Base-by-base conservation (phyloP, 352 stramenopile genomes). In the Thraustotheca clavata region DNA sequence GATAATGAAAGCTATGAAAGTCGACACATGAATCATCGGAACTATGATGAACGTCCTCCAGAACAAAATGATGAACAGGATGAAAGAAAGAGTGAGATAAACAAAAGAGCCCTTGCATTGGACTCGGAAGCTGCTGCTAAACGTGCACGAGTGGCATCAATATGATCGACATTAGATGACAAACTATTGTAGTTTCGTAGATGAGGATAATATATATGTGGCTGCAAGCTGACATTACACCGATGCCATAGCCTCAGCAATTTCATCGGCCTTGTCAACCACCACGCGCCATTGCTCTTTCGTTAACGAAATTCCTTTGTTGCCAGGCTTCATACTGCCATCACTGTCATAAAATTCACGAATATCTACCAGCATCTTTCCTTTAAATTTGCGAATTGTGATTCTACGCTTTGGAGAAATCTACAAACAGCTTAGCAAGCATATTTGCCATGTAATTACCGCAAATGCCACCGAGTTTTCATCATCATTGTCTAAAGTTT, bases 281-380 rank as follows among this genome's bases (percentile, higher is more conserved):
- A 92, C 69, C 46, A 68, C 69, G 6, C 50, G 32, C 78, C 79
- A 90, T 49, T 90, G 80, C 9, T 88, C 76, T 47, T 76, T 85
- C 0, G 76, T 87, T 9, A 92, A 70, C 26, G 83, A 83, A 32
- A 92, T 88, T 11, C 81, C 81, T 62, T 92, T 91, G 46, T 86
- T 87, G n/a, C 80, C 78, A 36, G 83, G 83, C 55, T 84, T 87
- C 27, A 66, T 49, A 26, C 75, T 61, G 3, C 74, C 73, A 22
- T 85, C 68, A 59, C 82, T 59, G 18, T 89, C 75, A 39, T 91
- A 91, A 49, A 74, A 91, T 62, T 91, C 81, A n/a, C 83, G 78
- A 0, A 91, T 31, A 36, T 92, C 78, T 6, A 91, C 71, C 29
- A 90, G 65, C 9, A 86, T 72, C 4, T 49, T 67, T 1, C 70